A percentile compares a stretch with the other conserved stretches of the same genome.
These are phyloP conservation scores for Candida sp. DNA, from an alignment of 1,139 yeast genomes.

Conservation along the genomic window DNA sequence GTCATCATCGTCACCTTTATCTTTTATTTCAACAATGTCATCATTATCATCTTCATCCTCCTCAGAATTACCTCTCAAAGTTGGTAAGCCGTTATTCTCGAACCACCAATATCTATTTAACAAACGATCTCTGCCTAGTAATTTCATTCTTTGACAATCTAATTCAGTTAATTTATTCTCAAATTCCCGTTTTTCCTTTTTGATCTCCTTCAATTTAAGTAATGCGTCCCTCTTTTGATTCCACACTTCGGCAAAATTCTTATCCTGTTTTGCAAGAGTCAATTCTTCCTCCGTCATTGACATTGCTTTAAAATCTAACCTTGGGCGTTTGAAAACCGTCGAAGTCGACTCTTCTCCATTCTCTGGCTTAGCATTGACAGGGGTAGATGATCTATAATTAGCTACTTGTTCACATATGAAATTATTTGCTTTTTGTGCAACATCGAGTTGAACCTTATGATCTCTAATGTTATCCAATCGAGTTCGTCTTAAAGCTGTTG, in stretches of 20 bases:
- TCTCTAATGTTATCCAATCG: slow-evolving; percentile 68
- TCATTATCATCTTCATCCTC: slow-evolving; percentile 38
- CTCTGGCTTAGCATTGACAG: neutral
- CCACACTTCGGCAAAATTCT: slow-evolving; percentile 45
- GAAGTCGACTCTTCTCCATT: slow-evolving; percentile 13
- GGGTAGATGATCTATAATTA: slow-evolving; percentile 1
- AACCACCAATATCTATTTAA: slow-evolving; percentile 96
- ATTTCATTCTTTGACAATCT: slow-evolving; percentile 75
- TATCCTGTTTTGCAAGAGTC: slow-evolving; percentile 39
- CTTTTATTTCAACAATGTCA: slow-evolving; percentile 16
- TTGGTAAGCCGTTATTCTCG: slow-evolving; percentile 80
- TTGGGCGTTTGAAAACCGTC: slow-evolving; percentile 15
- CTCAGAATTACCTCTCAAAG: slow-evolving; percentile 40
- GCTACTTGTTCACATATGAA: slow-evolving; percentile 27
- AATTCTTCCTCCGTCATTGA: slow-evolving; percentile 54
- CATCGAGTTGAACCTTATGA: slow-evolving; percentile 48
- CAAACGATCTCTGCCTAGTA: slow-evolving; percentile 79
- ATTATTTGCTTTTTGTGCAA: slow-evolving; percentile 44
- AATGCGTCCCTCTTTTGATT: slow-evolving; percentile 38
- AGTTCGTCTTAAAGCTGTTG: slow-evolving; percentile 61
- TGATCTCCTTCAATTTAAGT: slow-evolving; percentile 39
- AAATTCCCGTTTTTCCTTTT: slow-evolving; percentile 43
- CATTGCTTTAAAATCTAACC: slow-evolving; percentile 25
- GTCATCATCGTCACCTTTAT: slow-evolving; percentile 33
- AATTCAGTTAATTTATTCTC: slow-evolving; percentile 60